Evolutionary conservation across 108 stramenopile genomes (phyloP), one percentile per base, ranked within the genome.

Genomic region (Pelagomonas calceolata): DNA sequence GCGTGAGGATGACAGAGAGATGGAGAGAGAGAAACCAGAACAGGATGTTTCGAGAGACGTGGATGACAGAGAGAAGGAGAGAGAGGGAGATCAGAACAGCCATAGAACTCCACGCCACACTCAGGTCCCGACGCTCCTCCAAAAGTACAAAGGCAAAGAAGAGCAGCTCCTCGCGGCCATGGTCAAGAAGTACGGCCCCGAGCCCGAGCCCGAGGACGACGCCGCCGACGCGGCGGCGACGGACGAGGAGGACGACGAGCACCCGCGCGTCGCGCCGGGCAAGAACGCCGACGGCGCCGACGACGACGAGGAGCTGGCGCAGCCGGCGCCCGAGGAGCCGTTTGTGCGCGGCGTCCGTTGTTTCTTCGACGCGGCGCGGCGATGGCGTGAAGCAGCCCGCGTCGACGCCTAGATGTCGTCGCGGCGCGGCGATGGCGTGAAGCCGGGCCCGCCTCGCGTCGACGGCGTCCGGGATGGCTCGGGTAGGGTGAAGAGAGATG

Each of bases 131-230:
- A 72, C 67, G 14, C 75, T 93, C 65, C 72, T 93, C 5, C 85
- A 81, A 35, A 93, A 93, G 72, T 93, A 93, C 74, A 84, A 85
- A 1, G 92, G 92, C 10, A 91, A 91, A 70, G 91, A 94, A 77
- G 94, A 94, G 45, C 90, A 92, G 66, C 71, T 94, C 36, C 91
- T 94, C 73, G 51, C 75, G 34, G 91, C 91, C 1, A 79, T 94
- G 17, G 83, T 82, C 30, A 88, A 88, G 65, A 94, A 94, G 75
- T 94, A 94, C 65, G 91, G 93, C 16, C 85, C 85, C 12, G 93
- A 94, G 75, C 93, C 93, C 16, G 35, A 17, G n/a, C 36, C 35
- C 0, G 35, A 66, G 36, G 65, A 66, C 17, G 76, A 71, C 36
- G 78, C n/a, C n/a, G n/a, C n/a, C n/a, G n/a, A n/a, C n/a, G n/a